phyloP scores from a whole-genome alignment of 2,329 filamentous ascomycete genomes.

The Furcasterigmium furcatum region DNA sequence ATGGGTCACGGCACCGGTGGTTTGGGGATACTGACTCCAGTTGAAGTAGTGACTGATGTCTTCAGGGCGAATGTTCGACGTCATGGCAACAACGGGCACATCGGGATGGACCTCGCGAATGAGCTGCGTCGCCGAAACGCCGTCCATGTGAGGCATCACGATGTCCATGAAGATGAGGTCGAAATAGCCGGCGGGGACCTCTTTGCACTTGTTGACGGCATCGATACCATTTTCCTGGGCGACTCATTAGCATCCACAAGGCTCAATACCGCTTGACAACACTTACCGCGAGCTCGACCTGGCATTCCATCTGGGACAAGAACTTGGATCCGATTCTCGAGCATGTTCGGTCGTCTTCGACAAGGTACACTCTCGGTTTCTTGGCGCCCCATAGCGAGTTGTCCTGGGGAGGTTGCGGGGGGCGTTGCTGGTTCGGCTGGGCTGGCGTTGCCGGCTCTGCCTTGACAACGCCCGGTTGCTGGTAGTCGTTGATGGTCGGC shows the following conservation, averaged over 20 bases:
- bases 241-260: background rate
- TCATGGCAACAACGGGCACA: slow-evolving; percentile 95
- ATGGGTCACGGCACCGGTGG: slow-evolving; percentile 1
- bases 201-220: slow-evolving; percentile 79
- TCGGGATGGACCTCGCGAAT: slow-evolving; percentile 83
- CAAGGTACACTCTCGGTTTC: slow-evolving; percentile 80
- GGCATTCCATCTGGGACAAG: slow-evolving; percentile 61
- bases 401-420: slow-evolving; percentile 23
- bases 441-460: slow-evolving; percentile 3
- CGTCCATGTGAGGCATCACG: slow-evolving; percentile 95
- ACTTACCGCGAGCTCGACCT: slow-evolving; percentile 65
- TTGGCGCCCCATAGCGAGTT: slow-evolving; percentile 55
- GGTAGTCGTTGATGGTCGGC: slow-evolving; percentile 49
- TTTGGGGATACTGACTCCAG: slow-evolving; percentile 25
- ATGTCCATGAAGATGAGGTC: slow-evolving; percentile 86
- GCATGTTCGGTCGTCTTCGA: slow-evolving; percentile 76
- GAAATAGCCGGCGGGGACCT: slow-evolving; percentile 43
- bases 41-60: slow-evolving; percentile 95
- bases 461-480: slow-evolving; percentile 22
- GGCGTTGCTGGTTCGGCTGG: slow-evolving; percentile 19
- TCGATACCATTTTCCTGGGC: slow-evolving; percentile 70
- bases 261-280: background rate
- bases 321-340: slow-evolving; percentile 67
- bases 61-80: slow-evolving; percentile 93
- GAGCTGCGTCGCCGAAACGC: slow-evolving; percentile 89